These are phyloP conservation scores for Fomes fomentarius DNA, from an alignment of 1,284 basidiomycete species.

Conservation along the genomic window DNA sequence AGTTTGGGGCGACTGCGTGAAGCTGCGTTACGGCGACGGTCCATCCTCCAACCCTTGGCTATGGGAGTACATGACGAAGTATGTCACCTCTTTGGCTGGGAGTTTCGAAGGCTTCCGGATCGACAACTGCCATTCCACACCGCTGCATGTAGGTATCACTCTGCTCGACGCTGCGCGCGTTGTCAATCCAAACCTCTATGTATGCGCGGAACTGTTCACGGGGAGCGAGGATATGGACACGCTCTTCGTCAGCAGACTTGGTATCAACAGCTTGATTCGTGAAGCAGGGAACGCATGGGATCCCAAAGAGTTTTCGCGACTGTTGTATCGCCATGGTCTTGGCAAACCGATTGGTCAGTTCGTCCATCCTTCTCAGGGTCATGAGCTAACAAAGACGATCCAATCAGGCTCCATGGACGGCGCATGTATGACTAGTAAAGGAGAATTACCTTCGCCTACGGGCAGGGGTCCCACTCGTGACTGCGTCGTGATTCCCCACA, in stretches of 20 bases:
- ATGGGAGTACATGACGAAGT: constrained; percentile 92
- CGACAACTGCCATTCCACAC: constrained; percentile 98
- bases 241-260: constrained; percentile 87
- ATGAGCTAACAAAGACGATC: not conserved
- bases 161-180: constrained; percentile 92
- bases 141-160: constrained; percentile 88
- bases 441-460: constrained; percentile 77
- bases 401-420: constrained; percentile 85
- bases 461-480: constrained; percentile 77
- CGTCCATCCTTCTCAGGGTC: not conserved
- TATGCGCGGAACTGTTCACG: constrained; percentile 97
- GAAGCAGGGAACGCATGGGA: constrained; percentile 91
- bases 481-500: constrained; percentile 77
- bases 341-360: constrained; percentile 85
- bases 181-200: constrained; percentile 89
- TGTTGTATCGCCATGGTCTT: constrained; percentile 87
- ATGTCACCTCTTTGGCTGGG: constrained; percentile 79
- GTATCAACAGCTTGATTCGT: constrained; percentile 89
- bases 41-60: constrained; percentile 91
- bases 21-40: constrained; percentile 87
- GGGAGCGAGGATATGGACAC: constrained; percentile 94
- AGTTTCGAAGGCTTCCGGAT: constrained; percentile 95
- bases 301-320: constrained; percentile 83
- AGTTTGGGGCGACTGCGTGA: constrained; percentile 98
- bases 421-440: constrained; percentile 76